phyloP scores from a whole-genome alignment of 2,329 filamentous ascomycete genomes.

The Colletotrichum sojae region DNA sequence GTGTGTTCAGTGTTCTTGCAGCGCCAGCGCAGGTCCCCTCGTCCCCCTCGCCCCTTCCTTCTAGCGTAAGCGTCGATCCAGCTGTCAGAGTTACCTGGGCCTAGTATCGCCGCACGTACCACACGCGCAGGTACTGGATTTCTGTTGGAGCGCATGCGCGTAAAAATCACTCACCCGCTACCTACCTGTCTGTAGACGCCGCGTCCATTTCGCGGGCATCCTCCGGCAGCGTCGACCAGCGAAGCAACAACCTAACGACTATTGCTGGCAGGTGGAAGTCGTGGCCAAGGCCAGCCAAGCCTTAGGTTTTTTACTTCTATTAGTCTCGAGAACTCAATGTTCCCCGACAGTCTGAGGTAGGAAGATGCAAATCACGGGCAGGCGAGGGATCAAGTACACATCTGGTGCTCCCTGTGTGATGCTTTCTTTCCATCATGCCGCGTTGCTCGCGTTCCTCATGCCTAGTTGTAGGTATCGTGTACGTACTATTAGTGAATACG shows the following conservation, averaged over 20 bases:
- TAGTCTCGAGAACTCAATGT: conserved; percentile 13
- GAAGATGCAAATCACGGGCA: conserved; percentile 22
- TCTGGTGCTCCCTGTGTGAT: too few relatives aligned
- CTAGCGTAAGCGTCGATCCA: neutral
- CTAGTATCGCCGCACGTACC: neutral
- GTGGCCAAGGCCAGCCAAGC: conserved; percentile 27
- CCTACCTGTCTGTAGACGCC: too few relatives aligned
- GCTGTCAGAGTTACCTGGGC: neutral
- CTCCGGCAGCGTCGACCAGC: neutral
- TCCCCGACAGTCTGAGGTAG: conserved; percentile 27
- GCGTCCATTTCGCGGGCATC: conserved; percentile 4
- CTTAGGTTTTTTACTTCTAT: neutral
- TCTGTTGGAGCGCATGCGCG: too few relatives aligned
- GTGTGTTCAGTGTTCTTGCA: too few relatives aligned
- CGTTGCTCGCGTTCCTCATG: too few relatives aligned
- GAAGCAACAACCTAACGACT: too few relatives aligned
- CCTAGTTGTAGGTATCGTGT: too few relatives aligned
- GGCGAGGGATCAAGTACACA: neutral
- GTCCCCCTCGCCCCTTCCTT: too few relatives aligned
- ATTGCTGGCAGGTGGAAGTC: neutral
- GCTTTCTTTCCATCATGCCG: too few relatives aligned
- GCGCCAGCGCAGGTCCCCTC: too few relatives aligned
- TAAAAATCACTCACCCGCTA: too few relatives aligned
- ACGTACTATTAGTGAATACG: neutral
- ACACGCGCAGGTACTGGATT: neutral